Evolutionary conservation across 441 rosid species (phyloP).

Genomic region (Mallotus japonicus): DNA sequence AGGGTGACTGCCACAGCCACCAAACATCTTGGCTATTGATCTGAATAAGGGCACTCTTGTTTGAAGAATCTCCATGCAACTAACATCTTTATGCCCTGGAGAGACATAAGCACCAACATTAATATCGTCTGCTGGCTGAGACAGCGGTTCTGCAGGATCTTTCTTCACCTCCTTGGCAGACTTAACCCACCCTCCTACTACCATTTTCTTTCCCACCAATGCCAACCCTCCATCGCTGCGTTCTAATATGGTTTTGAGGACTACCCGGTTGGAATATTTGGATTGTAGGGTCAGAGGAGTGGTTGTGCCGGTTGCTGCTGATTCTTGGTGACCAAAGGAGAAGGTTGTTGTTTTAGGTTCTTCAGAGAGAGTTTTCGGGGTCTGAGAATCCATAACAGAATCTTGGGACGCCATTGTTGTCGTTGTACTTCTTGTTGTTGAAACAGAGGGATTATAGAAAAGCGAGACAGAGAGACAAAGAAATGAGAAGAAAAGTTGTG

Average conservation of each 20-base stretch:
- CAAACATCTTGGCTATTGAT: constrained; percentile 53
- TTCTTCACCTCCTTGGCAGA: constrained; percentile 53
- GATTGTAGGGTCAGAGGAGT: constrained; percentile 20
- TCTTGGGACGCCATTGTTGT: constrained; percentile 34
- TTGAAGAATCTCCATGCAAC: constrained; percentile 67
- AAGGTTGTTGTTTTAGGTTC: constrained; percentile 11
- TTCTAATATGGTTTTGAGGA: constrained; percentile 50
- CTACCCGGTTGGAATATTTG: constrained; percentile 64
- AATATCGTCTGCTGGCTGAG: constrained; percentile 4
- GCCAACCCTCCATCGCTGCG: constrained; percentile 47
- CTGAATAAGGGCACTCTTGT: constrained; percentile 61
- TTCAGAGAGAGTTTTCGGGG: constrained; percentile 14
- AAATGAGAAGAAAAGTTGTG: not conserved
- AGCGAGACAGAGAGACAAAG: not conserved
- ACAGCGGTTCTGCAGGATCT: constrained; percentile 22
- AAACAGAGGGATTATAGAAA: constrained; percentile 9
- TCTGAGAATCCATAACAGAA: not conserved
- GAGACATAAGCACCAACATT: constrained; percentile 4
- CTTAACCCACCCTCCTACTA: constrained; percentile 92
- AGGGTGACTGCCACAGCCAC: constrained; percentile 27
- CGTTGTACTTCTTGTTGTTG: not conserved
- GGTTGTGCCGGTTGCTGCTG: not conserved
- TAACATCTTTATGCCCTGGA: constrained; percentile 33
- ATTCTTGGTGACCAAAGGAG: not conserved
- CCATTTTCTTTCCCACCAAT: constrained; percentile 48